Evolutionary conservation across 1,139 yeast genomes (phyloP).

Genomic region (Suhomyces coccinellae): DNA sequence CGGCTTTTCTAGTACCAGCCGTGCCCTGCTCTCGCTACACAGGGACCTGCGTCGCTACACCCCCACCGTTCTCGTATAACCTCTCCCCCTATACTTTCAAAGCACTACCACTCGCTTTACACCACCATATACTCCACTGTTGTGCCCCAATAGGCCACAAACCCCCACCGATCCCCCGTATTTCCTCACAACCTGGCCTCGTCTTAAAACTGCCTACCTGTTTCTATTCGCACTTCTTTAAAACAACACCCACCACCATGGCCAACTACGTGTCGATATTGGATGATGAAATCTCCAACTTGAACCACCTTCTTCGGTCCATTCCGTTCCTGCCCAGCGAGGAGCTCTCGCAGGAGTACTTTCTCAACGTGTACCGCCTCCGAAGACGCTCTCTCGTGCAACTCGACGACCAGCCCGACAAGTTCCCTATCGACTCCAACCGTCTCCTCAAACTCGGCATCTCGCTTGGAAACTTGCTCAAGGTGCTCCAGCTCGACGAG

Average conservation of each 20-base stretch:
- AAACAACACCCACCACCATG: constrained; percentile 5
- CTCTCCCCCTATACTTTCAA: too few species aligned
- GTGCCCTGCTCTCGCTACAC: too few species aligned
- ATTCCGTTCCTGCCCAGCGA: constrained; percentile 33
- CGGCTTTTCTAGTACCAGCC: too few species aligned
- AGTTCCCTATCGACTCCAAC: constrained; percentile 39
- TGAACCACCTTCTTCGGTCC: constrained; percentile 32
- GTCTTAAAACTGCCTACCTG: too few species aligned
- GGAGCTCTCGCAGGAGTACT: constrained; percentile 18
- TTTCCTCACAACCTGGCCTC: too few species aligned
- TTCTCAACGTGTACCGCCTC: constrained; percentile 36
- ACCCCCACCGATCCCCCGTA: too few species aligned
- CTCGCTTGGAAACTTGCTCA: constrained; percentile 44
- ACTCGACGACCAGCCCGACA: constrained; percentile 23
- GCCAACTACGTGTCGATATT: constrained; percentile 15
- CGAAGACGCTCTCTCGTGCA: constrained; percentile 26
- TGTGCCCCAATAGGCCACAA: too few species aligned
- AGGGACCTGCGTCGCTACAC: too few species aligned
- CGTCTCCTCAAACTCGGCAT: constrained; percentile 45
- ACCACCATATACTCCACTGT: too few species aligned
- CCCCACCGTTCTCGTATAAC: too few species aligned
- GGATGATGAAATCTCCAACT: constrained; percentile 30
- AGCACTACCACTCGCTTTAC: too few species aligned
- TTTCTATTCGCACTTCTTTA: too few species aligned
- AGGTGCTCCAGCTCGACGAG: constrained; percentile 39